These are phyloP conservation scores for Endoconidiophora laricicola DNA, from an alignment of 2,329 filamentous ascomycete species.

Conservation along the genomic window DNA sequence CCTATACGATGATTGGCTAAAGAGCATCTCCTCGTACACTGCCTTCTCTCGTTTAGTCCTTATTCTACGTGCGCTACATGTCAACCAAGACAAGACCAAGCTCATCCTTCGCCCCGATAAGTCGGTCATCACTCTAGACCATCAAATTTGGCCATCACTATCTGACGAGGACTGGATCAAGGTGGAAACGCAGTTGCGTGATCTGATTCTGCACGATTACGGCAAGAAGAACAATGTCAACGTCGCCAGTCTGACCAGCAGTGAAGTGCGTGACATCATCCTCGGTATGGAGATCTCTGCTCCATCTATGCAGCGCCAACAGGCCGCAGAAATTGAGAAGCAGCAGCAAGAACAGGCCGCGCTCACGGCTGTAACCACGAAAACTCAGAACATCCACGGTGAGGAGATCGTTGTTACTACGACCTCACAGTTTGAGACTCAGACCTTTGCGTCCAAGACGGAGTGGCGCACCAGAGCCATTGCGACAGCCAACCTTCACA, in stretches of 20 bases:
- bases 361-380: conserved; percentile 90
- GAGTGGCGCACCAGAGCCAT: conserved; percentile 97
- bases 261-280: conserved; percentile 95
- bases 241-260: conserved; percentile 86
- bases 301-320: conserved; percentile 93
- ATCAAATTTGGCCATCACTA: conserved; percentile 94
- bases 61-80: conserved; percentile 85
- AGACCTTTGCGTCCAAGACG: conserved; percentile 95
- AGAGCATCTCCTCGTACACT: conserved; percentile 96
- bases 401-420: conserved; percentile 98
- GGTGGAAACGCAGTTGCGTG: conserved; percentile 90
- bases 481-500: conserved; percentile 86
- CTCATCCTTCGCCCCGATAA: conserved; percentile 88
- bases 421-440: conserved; percentile 93
- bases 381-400: conserved; percentile 91
- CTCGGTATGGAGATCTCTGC: conserved; percentile 99
- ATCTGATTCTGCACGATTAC: conserved; percentile 94
- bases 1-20: conserved; percentile 95
- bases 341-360: conserved; percentile 95
- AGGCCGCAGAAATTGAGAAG: conserved; percentile 97
- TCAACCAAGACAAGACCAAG: conserved; percentile 98
- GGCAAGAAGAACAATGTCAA: conserved; percentile 99
- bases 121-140: conserved; percentile 93
- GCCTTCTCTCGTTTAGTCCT: conserved; percentile 91
- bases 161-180: conserved; percentile 98